Conservation (phyloP, 2,329 filamentous ascomycete species). For the Leptographium galeiforme region DNA sequence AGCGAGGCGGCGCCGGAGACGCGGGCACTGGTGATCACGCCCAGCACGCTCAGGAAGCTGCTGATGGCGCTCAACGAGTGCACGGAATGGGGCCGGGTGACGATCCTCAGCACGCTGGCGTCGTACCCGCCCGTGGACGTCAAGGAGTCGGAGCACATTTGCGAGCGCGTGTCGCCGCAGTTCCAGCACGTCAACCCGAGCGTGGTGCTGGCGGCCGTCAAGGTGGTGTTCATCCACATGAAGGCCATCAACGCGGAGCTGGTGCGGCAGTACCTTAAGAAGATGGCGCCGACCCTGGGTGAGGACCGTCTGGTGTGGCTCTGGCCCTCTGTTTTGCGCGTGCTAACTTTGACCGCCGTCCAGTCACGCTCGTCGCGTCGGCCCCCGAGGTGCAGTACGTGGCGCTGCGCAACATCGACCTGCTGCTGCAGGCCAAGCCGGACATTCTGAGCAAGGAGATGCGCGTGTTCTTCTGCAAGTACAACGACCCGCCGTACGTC, state of each 20-base stretch:
- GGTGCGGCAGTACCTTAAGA: constrained; percentile 79
- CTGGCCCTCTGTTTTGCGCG: background rate
- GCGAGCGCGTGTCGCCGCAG: constrained; percentile 87
- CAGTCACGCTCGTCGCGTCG: constrained; percentile 89
- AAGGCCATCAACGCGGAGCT: constrained; percentile 64
- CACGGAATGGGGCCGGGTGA: constrained; percentile 95
- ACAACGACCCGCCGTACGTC: constrained; percentile 95
- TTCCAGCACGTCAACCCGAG: constrained; percentile 98
- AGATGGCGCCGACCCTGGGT: constrained; percentile 95
- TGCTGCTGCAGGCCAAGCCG: constrained; percentile 87
- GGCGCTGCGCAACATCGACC: constrained; percentile 87
- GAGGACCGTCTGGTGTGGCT: constrained; percentile 17
- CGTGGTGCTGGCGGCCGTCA: constrained; percentile 93
- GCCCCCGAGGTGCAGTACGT: constrained; percentile 97
- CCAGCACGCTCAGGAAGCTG: constrained; percentile 81
- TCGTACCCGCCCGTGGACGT: constrained; percentile 77
- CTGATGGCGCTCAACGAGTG: constrained; percentile 95
- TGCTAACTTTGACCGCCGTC: background rate
- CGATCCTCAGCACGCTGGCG: constrained; percentile 77
- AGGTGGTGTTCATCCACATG: constrained; percentile 97
- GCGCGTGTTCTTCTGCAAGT: constrained; percentile 99
- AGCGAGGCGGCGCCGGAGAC: constrained; percentile 83
- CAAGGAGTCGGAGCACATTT: constrained; percentile 96
- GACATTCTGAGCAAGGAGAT: constrained; percentile 96
- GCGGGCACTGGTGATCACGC: constrained; percentile 68